These are phyloP conservation scores for Magnaporthiopsis poae DNA, from an alignment of 2,329 filamentous ascomycete species.

Conservation along the genomic window DNA sequence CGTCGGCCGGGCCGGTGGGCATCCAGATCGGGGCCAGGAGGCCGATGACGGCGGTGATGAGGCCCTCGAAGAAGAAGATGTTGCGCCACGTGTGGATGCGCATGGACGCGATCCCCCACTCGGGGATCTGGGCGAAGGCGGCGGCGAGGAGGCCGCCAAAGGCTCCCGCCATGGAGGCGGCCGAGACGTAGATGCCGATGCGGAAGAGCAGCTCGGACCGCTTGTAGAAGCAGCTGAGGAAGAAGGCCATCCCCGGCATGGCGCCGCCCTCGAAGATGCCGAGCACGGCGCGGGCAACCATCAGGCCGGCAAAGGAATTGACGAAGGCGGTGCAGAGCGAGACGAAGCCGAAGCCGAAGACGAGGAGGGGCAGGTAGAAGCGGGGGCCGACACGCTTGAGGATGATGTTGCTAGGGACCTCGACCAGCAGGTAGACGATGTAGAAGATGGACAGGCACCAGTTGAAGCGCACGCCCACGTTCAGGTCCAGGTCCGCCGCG, in stretches of 20 bases:
- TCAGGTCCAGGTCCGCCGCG: slow-evolving; percentile 35
- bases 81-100: slow-evolving; percentile 43
- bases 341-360: slow-evolving; percentile 45
- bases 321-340: slow-evolving; percentile 46
- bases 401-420: slow-evolving; percentile 46
- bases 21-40: slow-evolving; percentile 39
- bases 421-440: slow-evolving; percentile 45
- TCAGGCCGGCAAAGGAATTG: slow-evolving; percentile 33
- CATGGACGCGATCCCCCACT: slow-evolving; percentile 36
- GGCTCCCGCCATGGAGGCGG: slow-evolving; percentile 45
- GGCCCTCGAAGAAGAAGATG: slow-evolving; percentile 55
- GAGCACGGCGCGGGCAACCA: slow-evolving; percentile 37
- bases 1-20: slow-evolving; percentile 37
- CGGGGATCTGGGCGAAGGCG: slow-evolving; percentile 39
- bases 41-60: slow-evolving; percentile 41
- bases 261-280: slow-evolving; percentile 48
- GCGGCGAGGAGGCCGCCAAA: slow-evolving; percentile 49
- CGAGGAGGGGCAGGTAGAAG: slow-evolving; percentile 43
- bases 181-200: slow-evolving; percentile 46
- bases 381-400: slow-evolving; percentile 44
- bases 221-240: slow-evolving; percentile 47
- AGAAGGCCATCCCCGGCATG: slow-evolving; percentile 49
- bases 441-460: slow-evolving; percentile 50
- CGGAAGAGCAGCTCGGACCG: slow-evolving; percentile 45
- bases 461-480: slow-evolving; percentile 41